phyloP scores from a whole-genome alignment of 208 protist genomes.

The Trypanosoma vivax region DNA sequence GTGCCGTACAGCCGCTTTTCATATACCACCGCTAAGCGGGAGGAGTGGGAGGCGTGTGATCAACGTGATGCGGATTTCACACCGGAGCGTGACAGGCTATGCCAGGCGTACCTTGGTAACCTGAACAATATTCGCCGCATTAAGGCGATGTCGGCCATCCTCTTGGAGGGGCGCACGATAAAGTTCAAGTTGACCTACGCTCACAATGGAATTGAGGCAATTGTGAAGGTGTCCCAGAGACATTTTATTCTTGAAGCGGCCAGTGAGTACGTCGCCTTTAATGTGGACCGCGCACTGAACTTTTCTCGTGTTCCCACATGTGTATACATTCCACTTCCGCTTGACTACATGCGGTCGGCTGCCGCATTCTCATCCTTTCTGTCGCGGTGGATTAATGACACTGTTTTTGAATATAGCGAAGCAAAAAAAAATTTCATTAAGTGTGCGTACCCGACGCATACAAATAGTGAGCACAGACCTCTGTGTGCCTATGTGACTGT shows the following conservation, averaged over 20 bases:
- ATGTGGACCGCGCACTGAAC: slow-evolving; percentile 51
- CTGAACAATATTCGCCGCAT: slow-evolving; percentile 75
- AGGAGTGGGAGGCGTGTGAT: slow-evolving; percentile 56
- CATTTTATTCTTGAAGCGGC: slow-evolving; percentile 79
- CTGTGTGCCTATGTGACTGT: slow-evolving; percentile 55
- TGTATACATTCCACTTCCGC: slow-evolving; percentile 43
- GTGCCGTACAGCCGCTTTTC: slow-evolving; percentile 30
- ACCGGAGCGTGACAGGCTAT: slow-evolving; percentile 40
- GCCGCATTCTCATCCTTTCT: slow-evolving; percentile 59
- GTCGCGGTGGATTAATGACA: slow-evolving; percentile 73
- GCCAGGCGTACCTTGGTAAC: slow-evolving; percentile 63
- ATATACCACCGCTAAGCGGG: slow-evolving; percentile 12
- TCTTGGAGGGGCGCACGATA: slow-evolving; percentile 68
- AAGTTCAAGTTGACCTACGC: slow-evolving; percentile 73
- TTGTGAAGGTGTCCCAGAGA: slow-evolving; percentile 76
- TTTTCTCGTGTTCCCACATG: slow-evolving; percentile 70
- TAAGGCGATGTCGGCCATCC: slow-evolving; percentile 54
- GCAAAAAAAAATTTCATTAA: slow-evolving; percentile 45
- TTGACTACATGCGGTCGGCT: slow-evolving; percentile 68
- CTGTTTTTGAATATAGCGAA: slow-evolving; percentile 59
- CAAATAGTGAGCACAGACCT: background rate
- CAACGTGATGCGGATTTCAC: slow-evolving; percentile 61
- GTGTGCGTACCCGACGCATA: slow-evolving; percentile 31
- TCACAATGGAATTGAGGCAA: slow-evolving; percentile 62
- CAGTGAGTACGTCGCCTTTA: slow-evolving; percentile 65